phyloP scores from a whole-genome alignment of 2,329 filamentous ascomycete species.

The Orbilia quercus region DNA sequence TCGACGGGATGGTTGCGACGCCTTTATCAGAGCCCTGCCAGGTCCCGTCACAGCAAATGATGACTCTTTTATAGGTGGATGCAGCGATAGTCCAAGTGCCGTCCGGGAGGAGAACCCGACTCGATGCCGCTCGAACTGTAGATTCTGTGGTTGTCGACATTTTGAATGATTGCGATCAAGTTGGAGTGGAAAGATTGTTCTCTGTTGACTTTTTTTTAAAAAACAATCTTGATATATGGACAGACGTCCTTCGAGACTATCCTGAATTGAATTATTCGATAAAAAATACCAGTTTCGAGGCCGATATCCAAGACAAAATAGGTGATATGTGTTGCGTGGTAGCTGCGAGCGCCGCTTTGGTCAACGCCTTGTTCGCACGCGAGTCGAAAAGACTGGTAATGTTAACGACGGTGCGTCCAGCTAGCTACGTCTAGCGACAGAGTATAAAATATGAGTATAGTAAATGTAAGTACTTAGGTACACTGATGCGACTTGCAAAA shows the following conservation, averaged over 20 bases:
- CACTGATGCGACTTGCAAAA: neutral
- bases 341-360: neutral
- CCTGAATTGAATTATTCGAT: neutral
- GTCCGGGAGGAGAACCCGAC: constrained; percentile 21
- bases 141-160: constrained; percentile 36
- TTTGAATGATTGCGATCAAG: constrained; percentile 5
- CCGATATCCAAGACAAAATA: neutral
- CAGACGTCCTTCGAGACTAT: neutral
- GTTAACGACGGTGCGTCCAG: too few relatives aligned
- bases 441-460: too few relatives aligned
- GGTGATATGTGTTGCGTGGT: neutral
- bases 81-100: constrained; percentile 24
- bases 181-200: neutral
- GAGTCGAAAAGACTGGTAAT: too few relatives aligned
- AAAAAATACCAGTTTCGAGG: neutral
- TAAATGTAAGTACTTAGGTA: too few relatives aligned
- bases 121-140: constrained; percentile 33
- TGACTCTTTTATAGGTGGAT: constrained; percentile 45
- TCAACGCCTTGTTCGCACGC: too few relatives aligned
- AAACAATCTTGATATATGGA: too few relatives aligned
- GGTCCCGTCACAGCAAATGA: constrained; percentile 54
- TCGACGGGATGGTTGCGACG: constrained; percentile 36
- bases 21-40: constrained; percentile 54
- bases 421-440: too few relatives aligned
- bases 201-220: neutral